phyloP scores from a whole-genome alignment of 805 yeast species.

The Candida loeiensis region DNA sequence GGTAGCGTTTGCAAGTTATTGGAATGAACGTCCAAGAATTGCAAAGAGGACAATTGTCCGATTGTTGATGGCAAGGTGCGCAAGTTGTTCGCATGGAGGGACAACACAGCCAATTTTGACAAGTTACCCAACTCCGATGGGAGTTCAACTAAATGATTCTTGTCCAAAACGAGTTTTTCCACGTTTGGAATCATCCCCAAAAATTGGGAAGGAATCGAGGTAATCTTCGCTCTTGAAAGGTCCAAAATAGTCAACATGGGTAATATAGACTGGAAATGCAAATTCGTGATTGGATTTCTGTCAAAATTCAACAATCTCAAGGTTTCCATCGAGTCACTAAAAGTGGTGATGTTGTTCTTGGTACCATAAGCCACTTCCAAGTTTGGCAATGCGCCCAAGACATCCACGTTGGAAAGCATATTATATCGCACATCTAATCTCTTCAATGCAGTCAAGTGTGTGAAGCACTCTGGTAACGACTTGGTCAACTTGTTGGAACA shows the following conservation, averaged over 20 bases:
- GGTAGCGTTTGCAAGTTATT: slow-evolving; percentile 75
- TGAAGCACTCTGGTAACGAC: slow-evolving; percentile 50
- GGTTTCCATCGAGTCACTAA: slow-evolving; percentile 58
- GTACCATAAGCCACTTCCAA: slow-evolving; percentile 72
- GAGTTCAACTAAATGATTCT: slow-evolving; percentile 73
- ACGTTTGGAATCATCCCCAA: slow-evolving; percentile 59
- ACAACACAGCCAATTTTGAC: slow-evolving; percentile 57
- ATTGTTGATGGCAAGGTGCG: slow-evolving; percentile 66
- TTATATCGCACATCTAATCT: slow-evolving; percentile 79
- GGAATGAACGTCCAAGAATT: slow-evolving; percentile 72
- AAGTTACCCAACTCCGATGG: slow-evolving; percentile 67
- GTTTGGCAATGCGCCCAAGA: slow-evolving; percentile 53
- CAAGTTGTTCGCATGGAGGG: slow-evolving; percentile 71
- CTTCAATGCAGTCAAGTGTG: slow-evolving; percentile 52
- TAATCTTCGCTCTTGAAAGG: slow-evolving; percentile 75
- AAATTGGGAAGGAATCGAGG: slow-evolving; percentile 65
- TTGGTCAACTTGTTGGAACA: slow-evolving; percentile 66
- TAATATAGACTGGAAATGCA: slow-evolving; percentile 52
- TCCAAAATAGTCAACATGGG: slow-evolving; percentile 66
- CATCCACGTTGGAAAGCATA: slow-evolving; percentile 50
- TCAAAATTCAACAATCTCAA: slow-evolving; percentile 70
- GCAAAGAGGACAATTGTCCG: slow-evolving; percentile 55
- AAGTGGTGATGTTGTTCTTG: slow-evolving; percentile 70
- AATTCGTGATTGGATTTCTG: slow-evolving; percentile 77
- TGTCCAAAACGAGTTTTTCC: slow-evolving; percentile 72